Conservation (phyloP, 2,329 filamentous ascomycete genomes). For the Aspergillus proliferans region DNA sequence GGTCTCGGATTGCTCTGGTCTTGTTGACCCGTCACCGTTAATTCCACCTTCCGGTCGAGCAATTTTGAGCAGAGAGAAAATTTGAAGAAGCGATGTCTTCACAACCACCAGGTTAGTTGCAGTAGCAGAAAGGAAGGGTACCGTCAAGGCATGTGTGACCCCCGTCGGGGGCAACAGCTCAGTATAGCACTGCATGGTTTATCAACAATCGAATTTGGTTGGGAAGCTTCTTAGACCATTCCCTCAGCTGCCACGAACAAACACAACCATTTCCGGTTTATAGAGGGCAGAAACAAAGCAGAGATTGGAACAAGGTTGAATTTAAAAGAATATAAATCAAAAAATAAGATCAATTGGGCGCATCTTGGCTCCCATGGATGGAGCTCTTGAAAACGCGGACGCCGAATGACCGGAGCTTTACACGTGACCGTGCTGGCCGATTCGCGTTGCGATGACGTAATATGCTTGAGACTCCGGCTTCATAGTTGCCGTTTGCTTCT, state of each 20-base stretch:
- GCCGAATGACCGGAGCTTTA: constrained; percentile 2
- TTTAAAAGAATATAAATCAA: background rate
- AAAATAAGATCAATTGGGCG: background rate
- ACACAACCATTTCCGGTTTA: constrained; percentile 5
- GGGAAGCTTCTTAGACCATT: background rate
- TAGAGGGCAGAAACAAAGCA: background rate
- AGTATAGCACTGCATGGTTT: constrained; percentile 88
- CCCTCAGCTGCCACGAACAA: constrained; percentile 8
- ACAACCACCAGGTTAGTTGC: constrained; percentile 83
- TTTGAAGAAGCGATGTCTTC: constrained; percentile 85
- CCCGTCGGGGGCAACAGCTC: constrained; percentile 91
- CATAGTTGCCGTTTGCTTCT: background rate
- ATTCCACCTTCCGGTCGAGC: constrained; percentile 38
- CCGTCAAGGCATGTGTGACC: constrained; percentile 76
- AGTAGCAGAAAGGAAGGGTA: constrained; percentile 69
- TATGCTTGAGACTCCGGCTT: background rate
- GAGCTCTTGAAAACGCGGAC: background rate
- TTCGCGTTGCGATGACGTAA: constrained; percentile 15
- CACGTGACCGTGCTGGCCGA: constrained; percentile 11
- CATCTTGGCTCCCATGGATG: background rate
- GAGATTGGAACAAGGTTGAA: background rate
- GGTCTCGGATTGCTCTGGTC: constrained; percentile 58
- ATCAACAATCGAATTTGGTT: constrained; percentile 1
- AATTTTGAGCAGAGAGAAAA: constrained; percentile 69
- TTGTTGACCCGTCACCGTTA: constrained; percentile 47